Base-by-base conservation (phyloP, 2,329 filamentous ascomycete genomes). In the Sordariomycetes sp. region DNA sequence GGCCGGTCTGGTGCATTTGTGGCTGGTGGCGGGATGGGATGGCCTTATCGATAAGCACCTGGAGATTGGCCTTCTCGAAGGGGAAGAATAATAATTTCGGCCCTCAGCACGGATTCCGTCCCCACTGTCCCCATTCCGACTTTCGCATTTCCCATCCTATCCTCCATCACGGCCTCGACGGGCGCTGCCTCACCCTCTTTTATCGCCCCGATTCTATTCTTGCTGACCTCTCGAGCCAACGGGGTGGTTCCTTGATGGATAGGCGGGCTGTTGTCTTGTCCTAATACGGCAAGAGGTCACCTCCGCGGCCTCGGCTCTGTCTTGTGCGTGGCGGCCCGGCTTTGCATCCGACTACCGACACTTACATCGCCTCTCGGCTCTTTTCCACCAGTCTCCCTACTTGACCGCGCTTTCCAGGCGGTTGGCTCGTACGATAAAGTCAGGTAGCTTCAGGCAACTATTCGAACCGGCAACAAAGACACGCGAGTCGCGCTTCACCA, bases 401-500 rank as follows among this genome's bases (percentile, higher is more conserved):
- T 32, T 32, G 28, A 8, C 28, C 4, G 8, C 28, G n/a, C 2
- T 14, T 24, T 22, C 46, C 22, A 22, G 20, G 3, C 20, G 20
- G 5, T 50, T 50, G 28, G 28, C 8, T 22, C 11, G 46, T 20
- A 10, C n/a, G 20, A 2, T 24, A 11, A 50, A 50, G 46, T 1
- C 46, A 50, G n/a, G 22, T 24, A 22, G 6, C n/a, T 50, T 24
- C 5, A 20, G 12, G 11, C 8, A n/a, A 50, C 20, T 11, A 22
- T 6, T 50, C 20, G 22, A 50, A n/a, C 22, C n/a, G 22, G 22
- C n/a, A 8, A 3, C n/a, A 6, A 24, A 12, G 20, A 6, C 46
- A 24, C 46, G 18, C 46, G 46, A 50, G 22, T 12, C 46, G 46
- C 20, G 22, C 5, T 34, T 22, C 60, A 68, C 59, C 55, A 57